phyloP scores from a whole-genome alignment of 2,329 filamentous ascomycete species.

The Pyrenochaeta sp. region DNA sequence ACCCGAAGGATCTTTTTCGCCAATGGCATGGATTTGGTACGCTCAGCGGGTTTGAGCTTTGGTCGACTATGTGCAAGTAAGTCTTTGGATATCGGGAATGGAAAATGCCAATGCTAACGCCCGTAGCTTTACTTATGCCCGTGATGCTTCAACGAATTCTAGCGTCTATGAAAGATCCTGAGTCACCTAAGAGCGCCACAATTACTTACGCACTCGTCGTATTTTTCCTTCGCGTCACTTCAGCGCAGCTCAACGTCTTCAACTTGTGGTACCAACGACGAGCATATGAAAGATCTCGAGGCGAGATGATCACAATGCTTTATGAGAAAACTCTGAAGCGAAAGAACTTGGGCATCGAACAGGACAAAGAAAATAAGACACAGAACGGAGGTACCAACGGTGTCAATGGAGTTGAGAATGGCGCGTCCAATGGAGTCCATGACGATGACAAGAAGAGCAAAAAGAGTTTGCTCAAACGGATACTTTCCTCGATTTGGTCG shows the following conservation, averaged over 20 bases:
- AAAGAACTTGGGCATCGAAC: conserved; percentile 57
- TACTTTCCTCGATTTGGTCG: conserved; percentile 17
- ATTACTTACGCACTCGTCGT: conserved; percentile 71
- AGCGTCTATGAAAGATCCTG: conserved; percentile 66
- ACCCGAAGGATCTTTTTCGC: conserved; percentile 73
- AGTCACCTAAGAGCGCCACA: conserved; percentile 62
- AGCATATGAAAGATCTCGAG: conserved; percentile 81
- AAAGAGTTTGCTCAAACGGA: conserved; percentile 10
- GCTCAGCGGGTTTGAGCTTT: conserved; percentile 70
- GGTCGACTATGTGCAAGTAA: conserved; percentile 66
- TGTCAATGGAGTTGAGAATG: conserved; percentile 17
- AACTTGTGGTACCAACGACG: conserved; percentile 83
- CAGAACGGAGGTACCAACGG: conserved; percentile 24
- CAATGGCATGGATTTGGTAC: conserved; percentile 79
- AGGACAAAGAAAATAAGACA: conserved; percentile 39
- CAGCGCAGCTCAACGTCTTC: conserved; percentile 72
- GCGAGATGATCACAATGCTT: conserved; percentile 85
- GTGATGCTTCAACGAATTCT: conserved; percentile 77
- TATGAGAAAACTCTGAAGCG: conserved; percentile 78
- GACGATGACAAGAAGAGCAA: conserved; percentile 6
- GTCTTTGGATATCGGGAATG: conserved; percentile 15
- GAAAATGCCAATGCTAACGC: conserved; percentile 7
- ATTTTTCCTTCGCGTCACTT: conserved; percentile 66
- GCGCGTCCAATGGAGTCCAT: conserved; percentile 14
- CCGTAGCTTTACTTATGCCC: conserved; percentile 59